These are phyloP conservation scores for Passiflora organensis DNA, from an alignment of 345 rosid species.

Conservation along the genomic window DNA sequence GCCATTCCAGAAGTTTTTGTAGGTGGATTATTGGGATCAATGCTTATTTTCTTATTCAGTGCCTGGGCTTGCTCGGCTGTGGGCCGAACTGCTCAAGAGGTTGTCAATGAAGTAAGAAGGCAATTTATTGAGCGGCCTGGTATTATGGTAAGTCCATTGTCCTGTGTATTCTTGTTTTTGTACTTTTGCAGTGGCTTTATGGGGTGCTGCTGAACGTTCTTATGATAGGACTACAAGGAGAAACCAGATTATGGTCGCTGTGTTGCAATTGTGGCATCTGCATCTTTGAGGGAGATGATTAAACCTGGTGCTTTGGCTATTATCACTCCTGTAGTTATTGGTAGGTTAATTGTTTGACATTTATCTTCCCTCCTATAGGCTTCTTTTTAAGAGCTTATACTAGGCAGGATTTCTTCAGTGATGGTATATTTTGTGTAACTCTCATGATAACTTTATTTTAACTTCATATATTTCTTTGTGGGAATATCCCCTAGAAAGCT, in stretches of 20 bases:
- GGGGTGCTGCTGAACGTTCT: not conserved
- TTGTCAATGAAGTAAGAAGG: slow-evolving; percentile 96
- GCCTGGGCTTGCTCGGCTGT: slow-evolving; percentile 98
- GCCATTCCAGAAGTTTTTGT: slow-evolving; percentile 92
- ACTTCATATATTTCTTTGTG: no score
- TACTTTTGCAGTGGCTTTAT: not conserved
- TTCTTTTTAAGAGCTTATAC: no score
- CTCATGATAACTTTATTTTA: no score
- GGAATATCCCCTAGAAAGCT: no score
- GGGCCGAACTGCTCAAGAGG: slow-evolving; percentile 99
- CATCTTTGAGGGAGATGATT: slow-evolving; percentile 94
- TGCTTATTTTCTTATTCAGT: slow-evolving; percentile 93
- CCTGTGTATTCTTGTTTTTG: not conserved
- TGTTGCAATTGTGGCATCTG: slow-evolving; percentile 95
- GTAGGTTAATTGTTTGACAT: slow-evolving; percentile 31
- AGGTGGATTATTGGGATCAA: slow-evolving; percentile 93
- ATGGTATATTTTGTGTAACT: no score
- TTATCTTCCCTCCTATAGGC: not conserved
- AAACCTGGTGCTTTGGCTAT: slow-evolving; percentile 97
- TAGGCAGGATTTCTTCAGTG: no score
- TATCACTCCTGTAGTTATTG: slow-evolving; percentile 73
- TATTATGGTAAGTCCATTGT: slow-evolving; percentile 64
- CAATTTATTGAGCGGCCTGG: slow-evolving; percentile 99
- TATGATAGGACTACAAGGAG: slow-evolving; percentile 76
- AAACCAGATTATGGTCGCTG: slow-evolving; percentile 98